phyloP scores from a whole-genome alignment of 176 grass and related monocot genomes.

The Hordeum vulgare region DNA sequence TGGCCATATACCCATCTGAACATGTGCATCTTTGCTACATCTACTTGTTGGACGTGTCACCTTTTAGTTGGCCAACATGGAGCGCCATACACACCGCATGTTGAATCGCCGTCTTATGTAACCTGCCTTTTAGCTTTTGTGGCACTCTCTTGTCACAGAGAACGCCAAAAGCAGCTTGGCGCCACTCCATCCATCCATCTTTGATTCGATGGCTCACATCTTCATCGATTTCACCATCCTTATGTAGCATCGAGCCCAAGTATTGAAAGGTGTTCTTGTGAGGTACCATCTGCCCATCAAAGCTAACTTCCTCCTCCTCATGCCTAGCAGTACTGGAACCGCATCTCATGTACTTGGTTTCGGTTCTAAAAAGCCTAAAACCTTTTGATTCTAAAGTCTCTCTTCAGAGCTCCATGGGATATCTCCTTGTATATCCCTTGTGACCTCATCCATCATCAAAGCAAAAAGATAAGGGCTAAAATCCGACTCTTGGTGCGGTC shows the following conservation, averaged over 20 bases:
- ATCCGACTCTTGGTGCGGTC: not conserved
- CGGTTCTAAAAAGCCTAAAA: not conserved
- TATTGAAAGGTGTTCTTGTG: not conserved
- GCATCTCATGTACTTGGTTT: not conserved
- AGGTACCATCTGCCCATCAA: not conserved
- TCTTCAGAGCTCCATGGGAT: not conserved
- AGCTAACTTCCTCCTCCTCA: not conserved
- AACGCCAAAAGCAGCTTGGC: too few relatives aligned
- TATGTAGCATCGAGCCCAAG: not conserved
- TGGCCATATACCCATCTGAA: too few relatives aligned
- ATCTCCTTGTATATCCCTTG: not conserved
- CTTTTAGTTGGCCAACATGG: too few relatives aligned
- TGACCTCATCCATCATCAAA: not conserved
- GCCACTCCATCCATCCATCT: too few relatives aligned
- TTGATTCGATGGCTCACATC: too few relatives aligned
- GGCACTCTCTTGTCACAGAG: too few relatives aligned
- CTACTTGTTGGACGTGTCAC: too few relatives aligned
- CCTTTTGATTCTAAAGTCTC: not conserved
- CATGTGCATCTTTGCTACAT: too few relatives aligned
- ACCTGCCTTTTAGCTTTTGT: too few relatives aligned
- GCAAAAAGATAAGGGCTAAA: not conserved
- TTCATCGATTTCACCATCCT: not conserved
- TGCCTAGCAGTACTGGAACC: not conserved
- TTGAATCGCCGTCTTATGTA: too few relatives aligned
- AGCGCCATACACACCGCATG: too few relatives aligned